Evolutionary conservation across 805 yeast species (phyloP).

Genomic region (Candida pini): DNA sequence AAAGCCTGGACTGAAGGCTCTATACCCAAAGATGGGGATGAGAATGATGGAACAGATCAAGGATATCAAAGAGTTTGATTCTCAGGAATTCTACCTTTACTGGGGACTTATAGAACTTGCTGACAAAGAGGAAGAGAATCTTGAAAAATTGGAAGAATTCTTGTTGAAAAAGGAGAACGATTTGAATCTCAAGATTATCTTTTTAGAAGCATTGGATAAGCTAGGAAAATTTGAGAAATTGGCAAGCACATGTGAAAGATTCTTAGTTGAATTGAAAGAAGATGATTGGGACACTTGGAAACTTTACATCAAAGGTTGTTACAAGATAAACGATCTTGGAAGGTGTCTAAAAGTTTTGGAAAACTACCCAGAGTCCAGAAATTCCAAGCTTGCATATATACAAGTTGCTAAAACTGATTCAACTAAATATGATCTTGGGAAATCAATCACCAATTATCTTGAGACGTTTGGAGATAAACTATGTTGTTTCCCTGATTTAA

Average conservation of each 20-base stretch:
- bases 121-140: conserved; percentile 31
- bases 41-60: conserved; percentile 47
- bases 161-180: conserved; percentile 40
- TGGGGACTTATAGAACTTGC: conserved; percentile 41
- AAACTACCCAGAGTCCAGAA: conserved; percentile 40
- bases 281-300: conserved; percentile 82
- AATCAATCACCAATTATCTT: conserved; percentile 38
- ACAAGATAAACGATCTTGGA: conserved; percentile 28
- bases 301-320: conserved; percentile 41
- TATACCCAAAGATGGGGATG: conserved; percentile 58
- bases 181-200: conserved; percentile 56
- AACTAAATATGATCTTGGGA: conserved; percentile 14
- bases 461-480: conserved; percentile 45
- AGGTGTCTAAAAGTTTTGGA: conserved; percentile 29
- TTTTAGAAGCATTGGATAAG: conserved; percentile 41
- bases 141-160: conserved; percentile 26
- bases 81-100: conserved; percentile 64
- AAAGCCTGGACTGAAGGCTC: conserved; percentile 38
- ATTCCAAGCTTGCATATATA: conserved; percentile 48
- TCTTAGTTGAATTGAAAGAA: conserved; percentile 43
- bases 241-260: conserved; percentile 31
- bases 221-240: conserved; percentile 40
- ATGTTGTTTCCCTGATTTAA: conserved; percentile 62
- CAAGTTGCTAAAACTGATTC: conserved; percentile 30
- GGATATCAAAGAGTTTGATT: conserved; percentile 36